Evolutionary conservation across 306 rosid species (phyloP).

Genomic region (Quercus glauca): DNA sequence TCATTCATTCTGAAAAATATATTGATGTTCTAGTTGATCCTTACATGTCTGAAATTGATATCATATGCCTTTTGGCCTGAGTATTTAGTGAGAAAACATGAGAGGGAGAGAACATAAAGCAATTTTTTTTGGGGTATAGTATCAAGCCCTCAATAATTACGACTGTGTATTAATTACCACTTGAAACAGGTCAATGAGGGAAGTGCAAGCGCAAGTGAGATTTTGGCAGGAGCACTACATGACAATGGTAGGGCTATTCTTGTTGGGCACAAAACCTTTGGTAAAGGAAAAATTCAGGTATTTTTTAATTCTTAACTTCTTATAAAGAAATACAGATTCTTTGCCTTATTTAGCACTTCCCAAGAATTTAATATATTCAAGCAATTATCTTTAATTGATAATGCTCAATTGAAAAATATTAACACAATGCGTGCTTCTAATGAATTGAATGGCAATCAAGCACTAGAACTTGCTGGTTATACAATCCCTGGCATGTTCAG

Average conservation of each 20-base stretch:
- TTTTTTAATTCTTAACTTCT: background rate
- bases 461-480: background rate
- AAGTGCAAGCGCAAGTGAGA: slow-evolving; percentile 98
- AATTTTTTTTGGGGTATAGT: background rate
- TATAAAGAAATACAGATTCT: background rate
- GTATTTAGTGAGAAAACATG: background rate
- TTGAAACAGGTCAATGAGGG: slow-evolving; percentile 88
- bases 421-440: background rate
- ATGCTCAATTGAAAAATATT: background rate
- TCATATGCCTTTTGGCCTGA: background rate
- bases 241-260: slow-evolving; percentile 91
- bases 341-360: background rate
- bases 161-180: background rate
- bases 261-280: slow-evolving; percentile 89
- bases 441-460: background rate
- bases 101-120: too few species aligned
- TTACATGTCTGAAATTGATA: background rate
- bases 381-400: background rate
- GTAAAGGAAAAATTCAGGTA: slow-evolving; percentile 99
- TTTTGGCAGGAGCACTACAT: slow-evolving; percentile 92
- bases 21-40: background rate
- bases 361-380: background rate
- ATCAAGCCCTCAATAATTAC: background rate
- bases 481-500: background rate
- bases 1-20: background rate